Conservation (phyloP, 257 asterid species). For the Fraxinus excelsior region DNA sequence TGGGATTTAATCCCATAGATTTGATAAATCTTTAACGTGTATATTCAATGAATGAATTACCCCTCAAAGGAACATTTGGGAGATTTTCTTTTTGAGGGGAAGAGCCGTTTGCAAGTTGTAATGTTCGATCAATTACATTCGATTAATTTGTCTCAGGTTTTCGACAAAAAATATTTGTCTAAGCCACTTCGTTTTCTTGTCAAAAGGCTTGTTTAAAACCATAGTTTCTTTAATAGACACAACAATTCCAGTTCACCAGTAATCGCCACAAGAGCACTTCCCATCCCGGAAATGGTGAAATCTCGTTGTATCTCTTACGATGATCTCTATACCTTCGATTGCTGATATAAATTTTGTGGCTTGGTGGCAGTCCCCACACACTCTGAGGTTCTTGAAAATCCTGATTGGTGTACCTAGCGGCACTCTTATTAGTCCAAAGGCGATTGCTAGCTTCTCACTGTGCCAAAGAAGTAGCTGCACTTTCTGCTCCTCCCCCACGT, state of each 20-base stretch:
- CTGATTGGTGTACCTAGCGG: constrained; percentile 44
- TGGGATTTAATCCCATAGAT: too few relatives aligned
- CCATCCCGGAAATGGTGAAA: constrained; percentile 79
- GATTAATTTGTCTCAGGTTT: too few relatives aligned
- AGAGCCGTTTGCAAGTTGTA: too few relatives aligned
- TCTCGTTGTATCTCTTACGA: constrained; percentile 71
- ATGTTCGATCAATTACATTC: too few relatives aligned
- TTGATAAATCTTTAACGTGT: too few relatives aligned
- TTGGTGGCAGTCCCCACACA: constrained; percentile 72
- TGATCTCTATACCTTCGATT: constrained; percentile 62
- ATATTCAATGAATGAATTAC: too few relatives aligned
- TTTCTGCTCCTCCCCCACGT: constrained; percentile 70
- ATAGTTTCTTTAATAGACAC: too few relatives aligned
- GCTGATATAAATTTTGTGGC: constrained; percentile 67
- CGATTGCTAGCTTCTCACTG: constrained; percentile 84
- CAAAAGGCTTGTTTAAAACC: too few relatives aligned
- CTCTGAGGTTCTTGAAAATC: constrained; percentile 78
- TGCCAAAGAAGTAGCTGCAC: constrained; percentile 65
- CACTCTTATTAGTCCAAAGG: constrained; percentile 54
- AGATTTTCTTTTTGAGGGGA: too few relatives aligned
- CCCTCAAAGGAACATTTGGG: too few relatives aligned
- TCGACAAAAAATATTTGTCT: too few relatives aligned
- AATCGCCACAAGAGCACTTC: constrained; percentile 74
- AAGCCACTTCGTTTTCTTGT: too few relatives aligned
- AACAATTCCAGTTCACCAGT: constrained; percentile 46